A percentile compares a stretch with the other conserved stretches of the same genome.
These are phyloP conservation scores for Solanum dulcamara DNA, from an alignment of 257 asterid genomes.

Conservation along the genomic window DNA sequence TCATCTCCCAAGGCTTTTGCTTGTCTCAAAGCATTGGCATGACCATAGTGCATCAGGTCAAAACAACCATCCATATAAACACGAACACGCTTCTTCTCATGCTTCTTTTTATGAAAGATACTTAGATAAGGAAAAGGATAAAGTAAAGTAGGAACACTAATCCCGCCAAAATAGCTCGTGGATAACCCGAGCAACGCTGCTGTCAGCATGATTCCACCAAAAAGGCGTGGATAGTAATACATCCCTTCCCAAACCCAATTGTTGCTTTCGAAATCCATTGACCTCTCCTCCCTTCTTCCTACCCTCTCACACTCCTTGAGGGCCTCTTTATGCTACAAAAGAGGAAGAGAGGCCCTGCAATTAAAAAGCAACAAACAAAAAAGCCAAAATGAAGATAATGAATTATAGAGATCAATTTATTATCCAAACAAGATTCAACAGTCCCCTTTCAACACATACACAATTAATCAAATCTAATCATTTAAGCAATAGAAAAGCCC, in stretches of 20 bases:
- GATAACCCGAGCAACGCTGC: conserved; percentile 85
- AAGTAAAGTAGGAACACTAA: conserved; percentile 54
- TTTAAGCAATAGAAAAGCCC: not conserved
- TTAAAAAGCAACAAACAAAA: not conserved
- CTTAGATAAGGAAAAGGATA: conserved; percentile 52
- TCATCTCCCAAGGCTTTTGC: conserved; percentile 88
- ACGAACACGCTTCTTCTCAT: conserved; percentile 51
- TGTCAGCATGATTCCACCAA: conserved; percentile 91
- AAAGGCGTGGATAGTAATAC: conserved; percentile 59
- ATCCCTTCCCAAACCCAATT: conserved; percentile 78
- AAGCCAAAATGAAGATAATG: not conserved
- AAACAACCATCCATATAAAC: conserved; percentile 98
- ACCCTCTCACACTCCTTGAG: conserved; percentile 10
- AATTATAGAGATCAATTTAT: not conserved
- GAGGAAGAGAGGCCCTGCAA: conserved; percentile 84
- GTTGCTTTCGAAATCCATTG: conserved; percentile 74
- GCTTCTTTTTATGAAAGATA: conserved; percentile 52
- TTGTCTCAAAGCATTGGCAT: conserved; percentile 95
- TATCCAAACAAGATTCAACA: not conserved
- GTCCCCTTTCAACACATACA: not conserved
- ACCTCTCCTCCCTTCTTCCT: conserved; percentile 9
- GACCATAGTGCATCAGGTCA: conserved; percentile 97
- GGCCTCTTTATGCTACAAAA: conserved; percentile 15
- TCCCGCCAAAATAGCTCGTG: conserved; percentile 67
- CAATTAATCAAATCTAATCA: not conserved